Base-by-base conservation (phyloP, 2,329 filamentous ascomycete species). In the Chaetomiaceae sp. region DNA sequence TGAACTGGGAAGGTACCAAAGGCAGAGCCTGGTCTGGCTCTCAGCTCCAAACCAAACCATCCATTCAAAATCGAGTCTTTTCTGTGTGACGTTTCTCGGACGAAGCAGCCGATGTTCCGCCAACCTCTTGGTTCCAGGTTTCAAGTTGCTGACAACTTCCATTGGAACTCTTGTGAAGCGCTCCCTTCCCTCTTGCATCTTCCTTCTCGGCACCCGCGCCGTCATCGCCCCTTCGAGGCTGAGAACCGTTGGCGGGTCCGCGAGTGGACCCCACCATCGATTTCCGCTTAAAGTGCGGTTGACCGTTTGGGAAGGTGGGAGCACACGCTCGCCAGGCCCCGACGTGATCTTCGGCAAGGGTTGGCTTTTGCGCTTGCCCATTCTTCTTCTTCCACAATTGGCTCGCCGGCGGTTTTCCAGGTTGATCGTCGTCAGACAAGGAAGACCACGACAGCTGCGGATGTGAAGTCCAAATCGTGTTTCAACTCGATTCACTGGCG, bases 281-380 rank as follows among this genome's bases (percentile, higher is more conserved):
- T 51, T 49, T 55, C 19, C 33, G 36, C n/a, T 47, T 19, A 43
- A 36, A 23, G 39, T 33, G 38, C 25, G 20, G 47, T 46, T n/a
- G 47, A 47, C 56, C 39, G 12, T 60, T 60, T 29, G 43, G 58
- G 58, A 60, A 60, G 58, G 58, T 60, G 55, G 47, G 58, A 60
- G 46, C 44, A 29, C 44, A 29, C 17, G 19, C 29, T 22, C 23
- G 23, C 39, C 43, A 38, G 38, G 27, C 39, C 40, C 31, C 46
- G 38, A 47, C 47, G 33, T 29, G 55, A 52, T 55, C 55, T 48
- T 42, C 55, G 39, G 39, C 45, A 57, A 46, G 45, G 34, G 45
- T 31, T 31, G 27, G 8, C 23, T 12, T 33, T 51, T 20, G 47
- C 19, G 33, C 48, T 36, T 50, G 38, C 38, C 44, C 27, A 7